Conservation (phyloP, 2,329 filamentous ascomycete species). For the Aspergillus flavus region DNA sequence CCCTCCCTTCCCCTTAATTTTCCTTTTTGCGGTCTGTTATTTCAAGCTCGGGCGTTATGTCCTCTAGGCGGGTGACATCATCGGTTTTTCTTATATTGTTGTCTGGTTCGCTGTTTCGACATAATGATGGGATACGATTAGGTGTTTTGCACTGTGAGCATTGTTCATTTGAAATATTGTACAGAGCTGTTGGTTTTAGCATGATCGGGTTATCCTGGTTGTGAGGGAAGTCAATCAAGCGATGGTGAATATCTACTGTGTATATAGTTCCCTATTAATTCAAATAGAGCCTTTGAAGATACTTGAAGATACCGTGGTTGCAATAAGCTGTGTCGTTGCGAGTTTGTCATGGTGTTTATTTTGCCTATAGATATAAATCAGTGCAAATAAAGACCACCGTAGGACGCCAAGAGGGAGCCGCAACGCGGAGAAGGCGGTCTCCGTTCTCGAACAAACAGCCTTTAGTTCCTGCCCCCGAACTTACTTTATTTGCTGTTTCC, state of each 20-base stretch:
- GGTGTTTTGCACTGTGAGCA: constrained; percentile 17
- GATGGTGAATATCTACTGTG: neutral
- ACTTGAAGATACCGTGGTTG: neutral
- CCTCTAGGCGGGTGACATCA: constrained; percentile 18
- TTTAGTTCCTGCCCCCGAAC: neutral
- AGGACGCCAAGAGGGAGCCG: constrained; percentile 11
- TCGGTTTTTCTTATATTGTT: constrained; percentile 20
- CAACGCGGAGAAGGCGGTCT: constrained; percentile 19
- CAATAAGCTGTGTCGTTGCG: neutral
- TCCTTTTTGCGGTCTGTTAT: constrained; percentile 20
- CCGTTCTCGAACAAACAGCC: constrained; percentile 5
- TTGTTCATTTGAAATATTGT: constrained; percentile 6
- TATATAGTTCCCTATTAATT: constrained; percentile 8
- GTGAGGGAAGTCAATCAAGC: neutral
- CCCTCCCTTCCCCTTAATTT: constrained; percentile 16
- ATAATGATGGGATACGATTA: constrained; percentile 40
- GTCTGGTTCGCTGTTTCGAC: constrained; percentile 16
- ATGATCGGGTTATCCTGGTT: neutral
- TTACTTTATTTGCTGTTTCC: neutral
- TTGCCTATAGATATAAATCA: too few species aligned
- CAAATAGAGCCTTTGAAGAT: neutral
- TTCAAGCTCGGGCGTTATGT: constrained; percentile 30
- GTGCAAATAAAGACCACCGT: neutral
- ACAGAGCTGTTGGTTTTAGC: constrained; percentile 4
- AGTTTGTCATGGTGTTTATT: neutral